phyloP scores from a whole-genome alignment of 1,139 yeast species.

The Sugiyamaella paludigena region DNA sequence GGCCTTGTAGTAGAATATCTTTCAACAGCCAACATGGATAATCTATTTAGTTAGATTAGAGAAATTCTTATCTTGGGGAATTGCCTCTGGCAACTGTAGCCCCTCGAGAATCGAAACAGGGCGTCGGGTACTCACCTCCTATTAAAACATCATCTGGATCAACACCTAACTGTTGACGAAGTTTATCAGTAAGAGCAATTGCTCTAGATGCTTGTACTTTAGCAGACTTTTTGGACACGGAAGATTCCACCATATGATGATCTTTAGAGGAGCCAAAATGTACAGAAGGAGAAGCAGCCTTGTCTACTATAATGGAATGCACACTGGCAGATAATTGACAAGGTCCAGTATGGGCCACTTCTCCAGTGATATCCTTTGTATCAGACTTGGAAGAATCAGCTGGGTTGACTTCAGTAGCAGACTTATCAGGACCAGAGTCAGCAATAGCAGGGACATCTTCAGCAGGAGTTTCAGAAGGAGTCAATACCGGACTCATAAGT shows the following conservation, averaged over 20 bases:
- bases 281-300: neutral
- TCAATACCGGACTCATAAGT: constrained; percentile 3
- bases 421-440: neutral
- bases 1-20: constrained; percentile 85
- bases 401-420: neutral
- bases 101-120: neutral
- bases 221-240: neutral
- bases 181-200: constrained; percentile 29
- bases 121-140: constrained; percentile 26
- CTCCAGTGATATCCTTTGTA: neutral
- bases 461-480: neutral
- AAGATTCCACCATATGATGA: neutral
- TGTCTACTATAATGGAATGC: constrained; percentile 5
- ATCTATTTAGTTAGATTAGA: constrained; percentile 29
- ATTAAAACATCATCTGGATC: constrained; percentile 29
- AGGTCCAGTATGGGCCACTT: neutral
- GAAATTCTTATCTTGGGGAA: neutral
- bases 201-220: constrained; percentile 25
- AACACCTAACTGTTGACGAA: constrained; percentile 29
- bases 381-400: neutral
- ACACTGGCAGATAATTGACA: constrained; percentile 10
- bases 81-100: too few relatives aligned
- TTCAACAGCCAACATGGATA: constrained; percentile 77
- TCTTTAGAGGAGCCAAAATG: neutral
- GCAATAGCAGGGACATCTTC: neutral